Conservation (phyloP, 2,329 filamentous ascomycete genomes). For the Aureobasidium mangrovei region DNA sequence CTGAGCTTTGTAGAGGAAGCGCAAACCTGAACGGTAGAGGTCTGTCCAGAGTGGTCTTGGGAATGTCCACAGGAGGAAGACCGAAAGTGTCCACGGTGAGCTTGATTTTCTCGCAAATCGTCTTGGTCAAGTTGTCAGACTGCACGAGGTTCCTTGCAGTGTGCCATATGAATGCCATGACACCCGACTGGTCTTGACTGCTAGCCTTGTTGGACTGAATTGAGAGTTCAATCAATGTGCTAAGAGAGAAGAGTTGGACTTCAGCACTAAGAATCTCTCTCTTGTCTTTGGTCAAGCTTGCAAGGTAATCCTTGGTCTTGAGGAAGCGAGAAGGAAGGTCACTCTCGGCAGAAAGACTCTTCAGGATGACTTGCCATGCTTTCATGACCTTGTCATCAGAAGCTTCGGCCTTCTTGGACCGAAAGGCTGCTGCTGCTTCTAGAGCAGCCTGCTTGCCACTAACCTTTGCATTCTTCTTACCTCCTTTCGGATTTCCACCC, state of each 20-base stretch:
- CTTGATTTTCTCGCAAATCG: slow-evolving; percentile 31
- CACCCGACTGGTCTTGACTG: slow-evolving; percentile 28
- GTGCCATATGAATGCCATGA: slow-evolving; percentile 42
- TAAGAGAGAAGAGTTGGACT: slow-evolving; percentile 42
- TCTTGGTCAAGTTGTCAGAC: slow-evolving; percentile 33
- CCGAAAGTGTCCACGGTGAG: slow-evolving; percentile 31
- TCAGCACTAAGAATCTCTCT: slow-evolving; percentile 36
- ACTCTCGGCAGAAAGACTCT: slow-evolving; percentile 39
- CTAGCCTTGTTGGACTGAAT: slow-evolving; percentile 31
- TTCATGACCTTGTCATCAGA: slow-evolving; percentile 32
- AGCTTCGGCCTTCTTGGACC: slow-evolving; percentile 35
- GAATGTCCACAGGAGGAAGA: slow-evolving; percentile 30
- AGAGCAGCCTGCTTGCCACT: slow-evolving; percentile 37
- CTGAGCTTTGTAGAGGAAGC: slow-evolving; percentile 23
- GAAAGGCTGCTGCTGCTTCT: slow-evolving; percentile 34
- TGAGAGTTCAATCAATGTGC: slow-evolving; percentile 43
- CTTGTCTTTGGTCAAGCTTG: slow-evolving; percentile 32
- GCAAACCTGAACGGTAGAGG: slow-evolving; percentile 39
- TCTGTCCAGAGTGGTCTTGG: slow-evolving; percentile 27
- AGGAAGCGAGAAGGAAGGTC: slow-evolving; percentile 39
- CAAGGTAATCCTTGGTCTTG: slow-evolving; percentile 42
- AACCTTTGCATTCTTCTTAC: slow-evolving; percentile 27
- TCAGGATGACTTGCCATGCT: slow-evolving; percentile 39
- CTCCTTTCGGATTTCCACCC: slow-evolving; percentile 23
- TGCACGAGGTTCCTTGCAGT: slow-evolving; percentile 32